Evolutionary conservation across 202 grass and related monocot genomes (phyloP).

Genomic region (Dendrocalamus latiflorus): DNA sequence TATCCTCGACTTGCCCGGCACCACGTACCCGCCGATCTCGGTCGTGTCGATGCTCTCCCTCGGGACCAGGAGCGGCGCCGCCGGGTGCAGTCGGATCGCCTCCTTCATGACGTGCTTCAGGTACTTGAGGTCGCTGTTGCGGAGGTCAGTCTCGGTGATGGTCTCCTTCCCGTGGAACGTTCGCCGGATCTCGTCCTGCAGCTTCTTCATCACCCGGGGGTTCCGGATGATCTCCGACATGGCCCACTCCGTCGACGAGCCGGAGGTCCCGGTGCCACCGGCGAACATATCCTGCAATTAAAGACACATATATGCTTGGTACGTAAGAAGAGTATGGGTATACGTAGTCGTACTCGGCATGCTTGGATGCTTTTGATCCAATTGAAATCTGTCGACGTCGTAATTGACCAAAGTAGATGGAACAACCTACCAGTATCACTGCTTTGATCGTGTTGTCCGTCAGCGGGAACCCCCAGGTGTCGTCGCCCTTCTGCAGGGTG

Average conservation of each 20-base stretch:
- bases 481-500: slow-evolving; percentile 11
- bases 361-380: background rate
- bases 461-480: slow-evolving; percentile 8
- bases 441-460: slow-evolving; percentile 42
- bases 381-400: background rate
- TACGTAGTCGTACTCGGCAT: no score
- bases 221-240: slow-evolving; percentile 48
- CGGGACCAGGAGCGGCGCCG: slow-evolving; percentile 40
- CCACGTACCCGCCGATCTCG: slow-evolving; percentile 42
- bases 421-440: slow-evolving; percentile 23
- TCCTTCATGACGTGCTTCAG: slow-evolving; percentile 47
- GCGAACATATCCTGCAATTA: slow-evolving; percentile 36
- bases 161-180: slow-evolving; percentile 16
- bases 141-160: slow-evolving; percentile 36
- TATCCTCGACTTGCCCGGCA: slow-evolving; percentile 27
- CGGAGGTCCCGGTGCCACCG: slow-evolving; percentile 33
- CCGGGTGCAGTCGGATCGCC: slow-evolving; percentile 47
- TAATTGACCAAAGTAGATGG: background rate
- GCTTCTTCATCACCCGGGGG: slow-evolving; percentile 32
- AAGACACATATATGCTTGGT: background rate
- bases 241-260: slow-evolving; percentile 33
- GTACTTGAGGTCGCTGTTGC: slow-evolving; percentile 13
- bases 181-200: slow-evolving; percentile 36
- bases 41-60: slow-evolving; percentile 32
- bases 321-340: no score